Base-by-base conservation (phyloP, 306 rosid species). In the Pueraria montana region DNA sequence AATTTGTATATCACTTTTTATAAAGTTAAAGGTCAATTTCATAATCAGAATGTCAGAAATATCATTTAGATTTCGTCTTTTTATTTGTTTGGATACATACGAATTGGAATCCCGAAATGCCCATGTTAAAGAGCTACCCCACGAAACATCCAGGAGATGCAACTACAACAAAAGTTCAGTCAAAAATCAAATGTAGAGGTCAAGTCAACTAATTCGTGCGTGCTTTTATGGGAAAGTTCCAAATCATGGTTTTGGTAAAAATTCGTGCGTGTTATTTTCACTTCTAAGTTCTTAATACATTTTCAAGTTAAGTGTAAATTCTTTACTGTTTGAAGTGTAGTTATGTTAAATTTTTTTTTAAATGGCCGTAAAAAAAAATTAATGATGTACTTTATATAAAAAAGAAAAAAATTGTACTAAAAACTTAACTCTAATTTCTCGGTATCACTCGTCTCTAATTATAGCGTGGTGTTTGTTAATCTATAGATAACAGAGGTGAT, bases 101-200 rank as follows among this genome's bases (percentile, higher is more conserved):
- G 34, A 30, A 30, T 30, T 30, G 3, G 66, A 12, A 24, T 59
- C 38, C 7, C n/a, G 5, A 74, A 74, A 36, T 14, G 23, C 17
- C n/a, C 62, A 16, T 55, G 63, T 1, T 42, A 42, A 56, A 58
- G 27, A 21, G 16, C 26, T 23, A 76, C 3, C 5, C 9, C 5
- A 38, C 26, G 80, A 76, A 76, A 58, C 70, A 58, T 58, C 80
- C 56, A 21, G 17, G 26, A 56, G 70, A 40, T 58, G 70, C 70
- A 40, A 76, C 23, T 20, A 6, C 68, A 75, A 38, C 65, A 9
- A 36, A 36, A 55, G 6, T 32, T 53, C 30, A 21, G 66, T 27
- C 16, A 32, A 24, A 74, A 74, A 18, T 17, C 36, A 36, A 75
- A 63, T 30, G 42, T 62, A 12, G 11, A 12, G 68, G 18, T 62